A percentile compares a stretch with the other conserved stretches of the same genome.
phyloP scores from a whole-genome alignment of 2,329 filamentous ascomycete genomes.

The Penicillium sp. region DNA sequence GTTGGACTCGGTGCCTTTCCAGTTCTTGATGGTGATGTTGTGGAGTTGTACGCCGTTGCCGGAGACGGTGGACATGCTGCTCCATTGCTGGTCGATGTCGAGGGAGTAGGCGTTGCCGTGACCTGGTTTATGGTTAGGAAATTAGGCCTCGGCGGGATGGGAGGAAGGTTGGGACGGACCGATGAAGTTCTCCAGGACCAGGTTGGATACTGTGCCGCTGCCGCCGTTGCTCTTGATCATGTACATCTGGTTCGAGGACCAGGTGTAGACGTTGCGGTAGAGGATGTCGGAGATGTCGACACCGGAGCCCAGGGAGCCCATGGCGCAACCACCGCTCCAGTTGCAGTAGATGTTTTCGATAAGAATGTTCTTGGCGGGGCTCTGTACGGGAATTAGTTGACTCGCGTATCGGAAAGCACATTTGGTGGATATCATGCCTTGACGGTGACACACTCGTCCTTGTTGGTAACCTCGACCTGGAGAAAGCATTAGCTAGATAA shows the following conservation, averaged over 20 bases:
- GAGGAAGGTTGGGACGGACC: slow-evolving; percentile 18
- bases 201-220: slow-evolving; percentile 54
- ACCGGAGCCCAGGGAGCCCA: slow-evolving; percentile 56
- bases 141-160: background rate
- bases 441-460: slow-evolving; percentile 63
- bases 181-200: slow-evolving; percentile 59
- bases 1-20: slow-evolving; percentile 56
- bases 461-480: slow-evolving; percentile 61
- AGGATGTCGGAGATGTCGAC: slow-evolving; percentile 55
- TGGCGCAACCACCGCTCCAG: slow-evolving; percentile 61
- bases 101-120: slow-evolving; percentile 62
- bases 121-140: slow-evolving; percentile 35
- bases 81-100: slow-evolving; percentile 59
- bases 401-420: background rate
- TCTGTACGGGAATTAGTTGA: slow-evolving; percentile 31
- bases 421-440: slow-evolving; percentile 39
- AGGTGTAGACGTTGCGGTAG: slow-evolving; percentile 62
- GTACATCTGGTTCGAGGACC: slow-evolving; percentile 63
- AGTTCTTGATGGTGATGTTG: slow-evolving; percentile 58
- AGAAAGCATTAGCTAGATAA: background rate
- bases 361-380: slow-evolving; percentile 56
- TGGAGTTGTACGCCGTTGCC: slow-evolving; percentile 56
- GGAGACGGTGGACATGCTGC: slow-evolving; percentile 40
- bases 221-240: slow-evolving; percentile 66
- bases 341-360: slow-evolving; percentile 65